Conservation (phyloP, 2,329 filamentous ascomycete genomes). For the Pezicula neosporulosa region DNA sequence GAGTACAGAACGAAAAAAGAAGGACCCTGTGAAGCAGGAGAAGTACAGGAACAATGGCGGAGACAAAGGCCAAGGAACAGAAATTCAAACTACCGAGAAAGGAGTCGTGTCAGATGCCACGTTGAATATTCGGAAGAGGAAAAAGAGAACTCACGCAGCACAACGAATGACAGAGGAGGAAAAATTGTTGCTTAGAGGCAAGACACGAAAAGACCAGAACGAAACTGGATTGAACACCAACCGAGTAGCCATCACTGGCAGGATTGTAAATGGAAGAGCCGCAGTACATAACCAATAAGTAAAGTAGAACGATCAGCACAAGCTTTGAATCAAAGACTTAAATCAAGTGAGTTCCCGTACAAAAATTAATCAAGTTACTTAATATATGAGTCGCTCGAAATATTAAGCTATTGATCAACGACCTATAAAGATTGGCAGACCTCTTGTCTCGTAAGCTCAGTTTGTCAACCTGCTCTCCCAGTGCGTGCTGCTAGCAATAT, state of each 20-base stretch:
- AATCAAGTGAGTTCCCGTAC: too few species aligned
- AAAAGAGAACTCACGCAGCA: slow-evolving; percentile 1
- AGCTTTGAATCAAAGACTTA: too few species aligned
- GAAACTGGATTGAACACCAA: background rate
- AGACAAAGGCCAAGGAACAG: background rate
- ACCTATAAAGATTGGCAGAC: too few species aligned
- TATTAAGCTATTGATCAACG: too few species aligned
- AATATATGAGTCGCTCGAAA: too few species aligned
- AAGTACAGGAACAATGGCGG: background rate
- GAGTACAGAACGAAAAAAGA: slow-evolving; percentile 5
- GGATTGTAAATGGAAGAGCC: slow-evolving; percentile 4
- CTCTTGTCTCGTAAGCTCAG: too few species aligned
- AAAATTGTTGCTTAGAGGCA: slow-evolving; percentile 1
- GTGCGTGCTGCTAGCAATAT: too few species aligned
- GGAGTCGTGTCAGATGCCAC: background rate
- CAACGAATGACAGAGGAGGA: slow-evolving; percentile 1
- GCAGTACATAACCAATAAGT: too few species aligned
- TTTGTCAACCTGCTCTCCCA: too few species aligned
- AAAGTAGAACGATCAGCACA: too few species aligned
- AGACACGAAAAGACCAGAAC: slow-evolving; percentile 4
- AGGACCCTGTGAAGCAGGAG: background rate
- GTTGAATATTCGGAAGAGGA: background rate
- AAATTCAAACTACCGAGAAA: background rate
- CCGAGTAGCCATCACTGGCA: slow-evolving; percentile 5
- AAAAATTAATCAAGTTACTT: too few species aligned